These are phyloP conservation scores for Lachancea kluyveri DNA, from an alignment of 805 yeast genomes.

Conservation along the genomic window DNA sequence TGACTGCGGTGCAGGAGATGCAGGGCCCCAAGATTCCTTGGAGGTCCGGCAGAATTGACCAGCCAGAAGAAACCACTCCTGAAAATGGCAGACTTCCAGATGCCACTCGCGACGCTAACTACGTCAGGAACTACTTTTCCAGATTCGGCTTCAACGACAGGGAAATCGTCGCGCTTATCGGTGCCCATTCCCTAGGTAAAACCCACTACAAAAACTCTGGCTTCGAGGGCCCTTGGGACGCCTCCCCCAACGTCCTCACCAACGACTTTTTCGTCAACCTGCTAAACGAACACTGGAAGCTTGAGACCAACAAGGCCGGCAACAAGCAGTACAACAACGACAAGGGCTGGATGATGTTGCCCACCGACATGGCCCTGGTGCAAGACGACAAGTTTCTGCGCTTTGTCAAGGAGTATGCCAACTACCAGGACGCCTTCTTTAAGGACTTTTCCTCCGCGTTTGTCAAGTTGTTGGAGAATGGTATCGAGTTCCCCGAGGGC, in stretches of 20 bases:
- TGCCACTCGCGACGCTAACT: slow-evolving; percentile 58
- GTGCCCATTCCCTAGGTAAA: slow-evolving; percentile 74
- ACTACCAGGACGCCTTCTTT: slow-evolving; percentile 55
- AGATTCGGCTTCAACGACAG: slow-evolving; percentile 64
- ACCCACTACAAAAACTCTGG: slow-evolving; percentile 69
- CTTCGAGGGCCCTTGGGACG: slow-evolving; percentile 88
- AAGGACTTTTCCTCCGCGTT: slow-evolving; percentile 61
- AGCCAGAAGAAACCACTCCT: slow-evolving; percentile 44
- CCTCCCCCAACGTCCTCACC: slow-evolving; percentile 64
- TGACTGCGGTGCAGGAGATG: slow-evolving; percentile 68
- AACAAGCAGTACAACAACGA: slow-evolving; percentile 59
- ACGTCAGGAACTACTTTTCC: slow-evolving; percentile 56
- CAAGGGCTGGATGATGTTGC: slow-evolving; percentile 77
- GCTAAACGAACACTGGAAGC: slow-evolving; percentile 46
- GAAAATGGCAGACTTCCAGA: slow-evolving; percentile 70
- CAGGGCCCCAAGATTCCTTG: slow-evolving; percentile 76
- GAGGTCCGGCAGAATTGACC: slow-evolving; percentile 77
- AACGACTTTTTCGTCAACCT: slow-evolving; percentile 65
- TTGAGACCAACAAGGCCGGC: slow-evolving; percentile 53
- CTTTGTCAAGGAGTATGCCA: slow-evolving; percentile 64
- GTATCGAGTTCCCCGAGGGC: slow-evolving; percentile 55
- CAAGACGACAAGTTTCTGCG: slow-evolving; percentile 51
- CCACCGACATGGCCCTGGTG: slow-evolving; percentile 69
- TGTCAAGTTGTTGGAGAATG: slow-evolving; percentile 68
- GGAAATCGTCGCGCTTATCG: slow-evolving; percentile 68